A percentile compares a stretch with the other conserved stretches of the same genome.
Evolutionary conservation across 352 stramenopile genomes (phyloP).

Genomic region (Phytopythium vexans): DNA sequence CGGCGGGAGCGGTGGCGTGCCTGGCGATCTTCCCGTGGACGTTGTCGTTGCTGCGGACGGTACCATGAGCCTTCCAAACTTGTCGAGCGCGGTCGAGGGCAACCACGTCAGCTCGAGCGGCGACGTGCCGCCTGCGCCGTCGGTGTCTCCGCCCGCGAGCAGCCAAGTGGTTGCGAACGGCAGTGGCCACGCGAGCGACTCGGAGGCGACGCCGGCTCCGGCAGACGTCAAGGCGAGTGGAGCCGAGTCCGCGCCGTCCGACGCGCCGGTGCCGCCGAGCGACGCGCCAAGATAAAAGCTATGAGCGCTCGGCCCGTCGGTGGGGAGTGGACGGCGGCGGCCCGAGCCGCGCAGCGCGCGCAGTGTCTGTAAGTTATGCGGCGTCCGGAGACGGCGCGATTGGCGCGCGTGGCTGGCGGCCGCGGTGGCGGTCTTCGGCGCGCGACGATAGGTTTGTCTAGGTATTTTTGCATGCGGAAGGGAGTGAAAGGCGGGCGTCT

Average conservation of each 20-base stretch:
- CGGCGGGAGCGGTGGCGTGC: constrained; percentile 21
- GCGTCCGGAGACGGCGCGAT: too few species aligned
- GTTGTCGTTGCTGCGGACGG: neutral
- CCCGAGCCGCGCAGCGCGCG: too few species aligned
- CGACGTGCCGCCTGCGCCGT: neutral
- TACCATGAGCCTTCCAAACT: neutral
- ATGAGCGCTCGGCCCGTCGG: constrained; percentile 2
- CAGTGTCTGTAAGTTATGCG: too few species aligned
- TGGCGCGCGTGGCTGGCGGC: too few species aligned
- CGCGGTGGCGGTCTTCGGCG: too few species aligned
- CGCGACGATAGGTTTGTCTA: too few species aligned
- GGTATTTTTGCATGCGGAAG: too few species aligned
- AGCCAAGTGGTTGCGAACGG: neutral
- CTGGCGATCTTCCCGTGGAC: constrained; percentile 7
- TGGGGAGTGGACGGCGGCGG: too few species aligned
- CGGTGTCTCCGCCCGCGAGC: neutral
- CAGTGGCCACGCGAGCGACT: too few species aligned
- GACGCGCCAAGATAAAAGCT: constrained; percentile 10
- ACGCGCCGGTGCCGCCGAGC: neutral
- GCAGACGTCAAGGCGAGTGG: too few species aligned
- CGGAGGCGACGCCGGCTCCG: too few species aligned
- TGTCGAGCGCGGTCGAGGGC: constrained; percentile 2
- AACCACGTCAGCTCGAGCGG: neutral
- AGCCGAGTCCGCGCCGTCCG: neutral
- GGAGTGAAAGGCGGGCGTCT: too few species aligned